Percentiles rank a stretch among this genome's conserved stretches.
Conservation (phyloP, 1,284 basidiomycete genomes). For the Rhodotorula sp. region DNA sequence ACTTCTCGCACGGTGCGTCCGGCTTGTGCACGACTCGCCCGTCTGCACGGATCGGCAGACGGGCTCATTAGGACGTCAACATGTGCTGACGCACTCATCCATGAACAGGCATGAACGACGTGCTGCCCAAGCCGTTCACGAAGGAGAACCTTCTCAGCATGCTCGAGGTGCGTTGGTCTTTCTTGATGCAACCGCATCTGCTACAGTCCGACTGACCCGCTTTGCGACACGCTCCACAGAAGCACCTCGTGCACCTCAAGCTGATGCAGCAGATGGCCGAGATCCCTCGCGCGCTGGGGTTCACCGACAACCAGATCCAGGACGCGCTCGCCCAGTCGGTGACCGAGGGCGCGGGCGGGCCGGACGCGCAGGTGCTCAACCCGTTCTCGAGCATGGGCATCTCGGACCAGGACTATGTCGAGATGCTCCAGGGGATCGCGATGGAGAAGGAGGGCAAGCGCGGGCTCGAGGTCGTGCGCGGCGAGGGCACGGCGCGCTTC, state of each 20-base stretch:
- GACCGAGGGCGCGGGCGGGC: conserved; percentile 8
- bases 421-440: conserved; percentile 40
- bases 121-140: conserved; percentile 95
- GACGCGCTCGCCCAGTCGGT: conserved; percentile 40
- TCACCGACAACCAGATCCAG: conserved; percentile 55
- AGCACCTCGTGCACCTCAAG: conserved; percentile 90
- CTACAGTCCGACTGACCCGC: background rate
- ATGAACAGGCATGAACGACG: conserved; percentile 83
- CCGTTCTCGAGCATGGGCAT: conserved; percentile 42
- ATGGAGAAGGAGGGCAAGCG: conserved; percentile 41
- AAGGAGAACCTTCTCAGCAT: conserved; percentile 86
- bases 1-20: conserved; percentile 69
- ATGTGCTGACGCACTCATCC: too few species aligned
- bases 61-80: too few species aligned
- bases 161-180: conserved; percentile 66
- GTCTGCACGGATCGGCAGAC: background rate
- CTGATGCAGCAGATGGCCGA: conserved; percentile 78
- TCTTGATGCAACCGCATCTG: background rate
- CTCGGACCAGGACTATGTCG: conserved; percentile 38
- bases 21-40: background rate
- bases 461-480: conserved; percentile 37
- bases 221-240: conserved; percentile 54
- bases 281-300: conserved; percentile 69
- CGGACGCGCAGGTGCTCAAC: conserved; percentile 26
- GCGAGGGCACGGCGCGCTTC: conserved; percentile 34